Percentiles rank a stretch among this genome's conserved stretches.
Evolutionary conservation across 1,284 basidiomycete species (phyloP).

Genomic region (Phellopilus nigrolimitatus): DNA sequence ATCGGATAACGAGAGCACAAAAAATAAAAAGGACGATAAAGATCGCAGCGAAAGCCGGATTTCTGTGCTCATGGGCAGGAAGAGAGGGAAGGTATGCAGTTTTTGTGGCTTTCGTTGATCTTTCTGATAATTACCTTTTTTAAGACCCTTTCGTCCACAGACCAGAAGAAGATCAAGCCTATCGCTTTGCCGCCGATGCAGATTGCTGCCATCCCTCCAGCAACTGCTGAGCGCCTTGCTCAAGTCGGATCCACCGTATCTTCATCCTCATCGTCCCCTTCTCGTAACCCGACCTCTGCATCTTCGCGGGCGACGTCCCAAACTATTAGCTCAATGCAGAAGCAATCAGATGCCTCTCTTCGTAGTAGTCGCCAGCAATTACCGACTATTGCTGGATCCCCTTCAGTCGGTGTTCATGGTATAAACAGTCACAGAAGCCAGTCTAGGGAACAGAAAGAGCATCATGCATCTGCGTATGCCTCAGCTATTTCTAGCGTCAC

Average conservation of each 20-base stretch:
- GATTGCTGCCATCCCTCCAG: slow-evolving; percentile 73
- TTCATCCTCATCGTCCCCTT: slow-evolving; percentile 42
- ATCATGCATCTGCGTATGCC: slow-evolving; percentile 45
- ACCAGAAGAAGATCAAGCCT: slow-evolving; percentile 65
- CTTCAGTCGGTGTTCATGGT: slow-evolving; percentile 63
- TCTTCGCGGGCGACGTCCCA: slow-evolving; percentile 66
- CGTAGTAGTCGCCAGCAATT: slow-evolving; percentile 63
- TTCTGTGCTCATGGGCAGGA: slow-evolving; percentile 83
- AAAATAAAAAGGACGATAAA: slow-evolving; percentile 71
- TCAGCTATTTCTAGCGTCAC: slow-evolving; percentile 30
- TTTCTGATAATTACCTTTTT: slow-evolving; percentile 12
- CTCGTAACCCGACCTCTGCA: slow-evolving; percentile 38
- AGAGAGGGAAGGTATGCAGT: slow-evolving; percentile 80
- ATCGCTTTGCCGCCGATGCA: slow-evolving; percentile 83
- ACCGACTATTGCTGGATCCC: slow-evolving; percentile 87
- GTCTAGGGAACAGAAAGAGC: slow-evolving; percentile 51
- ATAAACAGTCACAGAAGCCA: slow-evolving; percentile 24
- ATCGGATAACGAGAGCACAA: slow-evolving; percentile 45
- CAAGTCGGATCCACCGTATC: slow-evolving; percentile 58
- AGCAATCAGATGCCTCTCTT: slow-evolving; percentile 74
- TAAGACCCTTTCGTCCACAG: slow-evolving; percentile 82
- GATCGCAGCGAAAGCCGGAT: slow-evolving; percentile 82
- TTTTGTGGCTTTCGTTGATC: slow-evolving; percentile 21
- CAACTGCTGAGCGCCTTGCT: slow-evolving; percentile 75
- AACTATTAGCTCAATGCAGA: slow-evolving; percentile 76